Base-by-base conservation (phyloP, 805 yeast species). In the Kazachstania viticola region DNA sequence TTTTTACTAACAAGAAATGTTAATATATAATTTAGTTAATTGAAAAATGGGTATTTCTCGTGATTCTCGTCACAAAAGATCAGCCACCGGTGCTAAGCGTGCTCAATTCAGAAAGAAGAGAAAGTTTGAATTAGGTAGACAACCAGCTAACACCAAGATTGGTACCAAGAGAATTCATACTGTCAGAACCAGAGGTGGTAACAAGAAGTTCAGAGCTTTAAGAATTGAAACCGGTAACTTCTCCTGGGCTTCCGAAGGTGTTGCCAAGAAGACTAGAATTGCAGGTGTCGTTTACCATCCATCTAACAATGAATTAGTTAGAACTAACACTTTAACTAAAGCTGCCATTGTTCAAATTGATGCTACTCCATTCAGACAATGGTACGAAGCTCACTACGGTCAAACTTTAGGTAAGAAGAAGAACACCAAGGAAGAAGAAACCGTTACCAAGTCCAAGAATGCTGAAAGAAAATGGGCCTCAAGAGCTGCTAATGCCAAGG, bases 61-160 rank as follows among this genome's bases (percentile, higher is more conserved):
- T 78, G 97, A 91, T 78, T 88, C 98, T 70, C 95, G 96, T 75
- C 98, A 91, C 87, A 88, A 88, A 83, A 93, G 98, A 73, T 72
- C 96, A 61, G 94, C 93, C 70, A 87, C 98, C 64, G 98, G 98
- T 81, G 98, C 98, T 67, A 87, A 85, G 73, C 85, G 96, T 73
- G 97, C 97, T 70, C 94, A 85, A 72, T 83, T 79, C 94, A 88
- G 97, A 84, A 88, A 88, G 88, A 88, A 88, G 95, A 78, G 98
- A 79, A 91, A 88, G 93, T 88, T 91, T 65, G 98, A 88, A 75
- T 79, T 82, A 68, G 98, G 98, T 60, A 91, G 98, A 74, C 98
- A 91, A 76, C 78, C 95, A 60, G 94, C 98, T 64, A 85, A 81
- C 87, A 88, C 98, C 73, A 87, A 84, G 77, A 87, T 91, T 61